These are phyloP conservation scores for Thermothelomyces thermophilus DNA, from an alignment of 2,329 filamentous ascomycete genomes.

Conservation along the genomic window DNA sequence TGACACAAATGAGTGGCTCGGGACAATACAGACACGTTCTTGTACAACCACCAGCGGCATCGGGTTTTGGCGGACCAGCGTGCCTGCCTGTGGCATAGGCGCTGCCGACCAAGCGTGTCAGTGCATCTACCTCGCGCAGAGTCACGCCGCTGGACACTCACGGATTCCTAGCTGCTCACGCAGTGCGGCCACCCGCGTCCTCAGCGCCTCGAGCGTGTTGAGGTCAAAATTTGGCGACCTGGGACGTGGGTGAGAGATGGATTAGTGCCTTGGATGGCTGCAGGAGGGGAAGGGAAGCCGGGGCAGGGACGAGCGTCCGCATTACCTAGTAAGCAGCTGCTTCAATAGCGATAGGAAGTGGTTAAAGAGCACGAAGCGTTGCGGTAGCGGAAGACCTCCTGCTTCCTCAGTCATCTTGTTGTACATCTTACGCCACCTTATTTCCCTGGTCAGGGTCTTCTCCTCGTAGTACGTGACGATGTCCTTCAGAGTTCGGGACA, in stretches of 20 bases:
- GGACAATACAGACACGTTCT: slow-evolving; percentile 20
- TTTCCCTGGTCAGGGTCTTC: slow-evolving; percentile 38
- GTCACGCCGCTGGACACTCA: slow-evolving; percentile 27
- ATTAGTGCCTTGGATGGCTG: background rate
- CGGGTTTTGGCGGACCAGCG: slow-evolving; percentile 30
- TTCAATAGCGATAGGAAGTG: slow-evolving; percentile 45
- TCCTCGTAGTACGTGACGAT: slow-evolving; percentile 48
- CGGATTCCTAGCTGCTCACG: slow-evolving; percentile 48
- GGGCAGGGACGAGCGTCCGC: background rate
- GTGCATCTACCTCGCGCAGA: background rate
- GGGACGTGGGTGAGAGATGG: slow-evolving; percentile 12
- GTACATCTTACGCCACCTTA: slow-evolving; percentile 54
- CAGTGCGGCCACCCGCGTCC: slow-evolving; percentile 43
- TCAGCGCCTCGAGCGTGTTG: slow-evolving; percentile 45
- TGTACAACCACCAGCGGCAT: slow-evolving; percentile 24
- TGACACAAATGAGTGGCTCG: background rate
- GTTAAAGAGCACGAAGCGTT: slow-evolving; percentile 51
- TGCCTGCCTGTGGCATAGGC: slow-evolving; percentile 31
- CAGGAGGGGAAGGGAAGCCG: background rate
- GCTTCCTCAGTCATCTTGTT: slow-evolving; percentile 48
- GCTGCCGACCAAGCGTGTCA: slow-evolving; percentile 27
- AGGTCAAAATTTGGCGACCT: slow-evolving; percentile 50
- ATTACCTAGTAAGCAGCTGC: slow-evolving; percentile 46
- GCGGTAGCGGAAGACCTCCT: slow-evolving; percentile 43
- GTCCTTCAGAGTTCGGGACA: slow-evolving; percentile 46